Percentiles rank a stretch among this genome's conserved stretches.
Conservation (phyloP, 2,329 filamentous ascomycete species). For the Didymella exigua region DNA sequence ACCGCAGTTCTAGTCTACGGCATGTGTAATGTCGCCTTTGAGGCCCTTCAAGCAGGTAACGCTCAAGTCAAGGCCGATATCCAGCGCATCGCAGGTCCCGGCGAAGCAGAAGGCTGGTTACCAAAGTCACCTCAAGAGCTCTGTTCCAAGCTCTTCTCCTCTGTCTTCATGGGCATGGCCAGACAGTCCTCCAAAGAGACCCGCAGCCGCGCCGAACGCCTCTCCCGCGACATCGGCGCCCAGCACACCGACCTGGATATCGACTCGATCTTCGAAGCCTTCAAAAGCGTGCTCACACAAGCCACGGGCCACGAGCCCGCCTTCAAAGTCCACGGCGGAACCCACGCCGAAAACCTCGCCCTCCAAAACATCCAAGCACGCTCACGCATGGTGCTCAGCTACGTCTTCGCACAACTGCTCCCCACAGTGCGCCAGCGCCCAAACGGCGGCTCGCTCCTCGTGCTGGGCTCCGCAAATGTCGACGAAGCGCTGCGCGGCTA, state of each 20-base stretch:
- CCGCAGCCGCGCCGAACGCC: slow-evolving; percentile 65
- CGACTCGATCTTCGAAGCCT: slow-evolving; percentile 67
- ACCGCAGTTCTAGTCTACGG: slow-evolving; percentile 30
- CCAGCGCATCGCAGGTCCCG: slow-evolving; percentile 58
- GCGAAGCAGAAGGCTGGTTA: slow-evolving; percentile 54
- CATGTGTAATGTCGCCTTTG: slow-evolving; percentile 63
- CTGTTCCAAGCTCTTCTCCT: slow-evolving; percentile 64
- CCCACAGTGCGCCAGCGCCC: slow-evolving; percentile 63
- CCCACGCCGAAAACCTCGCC: slow-evolving; percentile 65
- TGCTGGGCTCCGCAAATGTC: slow-evolving; percentile 72
- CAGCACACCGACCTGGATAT: slow-evolving; percentile 74
- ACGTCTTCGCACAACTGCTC: slow-evolving; percentile 68
- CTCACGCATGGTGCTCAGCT: slow-evolving; percentile 68
- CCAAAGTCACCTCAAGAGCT: slow-evolving; percentile 66
- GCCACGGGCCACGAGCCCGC: slow-evolving; percentile 65
- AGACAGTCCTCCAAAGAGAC: slow-evolving; percentile 40
- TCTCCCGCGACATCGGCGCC: slow-evolving; percentile 67
- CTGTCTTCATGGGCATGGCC: slow-evolving; percentile 36
- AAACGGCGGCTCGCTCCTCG: slow-evolving; percentile 65
- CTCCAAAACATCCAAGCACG: slow-evolving; percentile 71
- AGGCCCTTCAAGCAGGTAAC: slow-evolving; percentile 58
- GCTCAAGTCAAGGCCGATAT: slow-evolving; percentile 62
- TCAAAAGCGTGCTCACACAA: slow-evolving; percentile 63
- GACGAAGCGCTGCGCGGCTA: slow-evolving; percentile 55
- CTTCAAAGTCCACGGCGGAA: slow-evolving; percentile 70